These are phyloP conservation scores for Colletotrichum magnum DNA, from an alignment of 2,329 filamentous ascomycete species.

Conservation along the genomic window DNA sequence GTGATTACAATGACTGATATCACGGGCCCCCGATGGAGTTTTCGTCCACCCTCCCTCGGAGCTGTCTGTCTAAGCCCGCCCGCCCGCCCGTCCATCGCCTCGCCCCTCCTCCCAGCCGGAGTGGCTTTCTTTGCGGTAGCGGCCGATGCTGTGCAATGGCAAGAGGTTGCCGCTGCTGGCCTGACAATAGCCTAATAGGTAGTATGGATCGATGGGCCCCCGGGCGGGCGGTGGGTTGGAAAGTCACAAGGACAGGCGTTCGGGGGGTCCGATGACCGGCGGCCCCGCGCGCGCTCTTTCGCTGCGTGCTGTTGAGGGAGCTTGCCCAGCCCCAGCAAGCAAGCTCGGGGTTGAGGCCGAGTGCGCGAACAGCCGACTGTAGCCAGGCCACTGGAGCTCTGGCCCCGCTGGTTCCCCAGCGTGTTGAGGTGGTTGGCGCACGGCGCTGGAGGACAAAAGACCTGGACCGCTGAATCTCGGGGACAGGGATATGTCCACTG, in stretches of 20 bases:
- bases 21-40: constrained; percentile 21
- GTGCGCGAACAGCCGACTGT: constrained; percentile 46
- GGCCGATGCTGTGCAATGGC: no score
- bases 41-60: constrained; percentile 11
- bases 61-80: constrained; percentile 10
- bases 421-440: not conserved
- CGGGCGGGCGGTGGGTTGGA: not conserved
- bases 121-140: no score
- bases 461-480: no score
- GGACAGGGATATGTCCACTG: not conserved
- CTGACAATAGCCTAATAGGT: constrained; percentile 3
- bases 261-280: constrained; percentile 39
- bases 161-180: constrained; percentile 8
- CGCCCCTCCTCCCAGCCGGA: not conserved
- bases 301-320: constrained; percentile 6
- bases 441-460: not conserved
- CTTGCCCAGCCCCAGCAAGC: not conserved
- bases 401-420: not conserved
- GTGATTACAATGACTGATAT: constrained; percentile 26
- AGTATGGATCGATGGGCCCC: constrained; percentile 31
- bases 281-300: not conserved
- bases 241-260: constrained; percentile 19
- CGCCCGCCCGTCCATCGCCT: not conserved
- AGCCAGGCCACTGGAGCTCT: constrained; percentile 8
- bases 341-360: constrained; percentile 79